Evolutionary conservation across 768 basidiomycete genomes (phyloP).

Genomic region (Hydnomerulius pinastri): DNA sequence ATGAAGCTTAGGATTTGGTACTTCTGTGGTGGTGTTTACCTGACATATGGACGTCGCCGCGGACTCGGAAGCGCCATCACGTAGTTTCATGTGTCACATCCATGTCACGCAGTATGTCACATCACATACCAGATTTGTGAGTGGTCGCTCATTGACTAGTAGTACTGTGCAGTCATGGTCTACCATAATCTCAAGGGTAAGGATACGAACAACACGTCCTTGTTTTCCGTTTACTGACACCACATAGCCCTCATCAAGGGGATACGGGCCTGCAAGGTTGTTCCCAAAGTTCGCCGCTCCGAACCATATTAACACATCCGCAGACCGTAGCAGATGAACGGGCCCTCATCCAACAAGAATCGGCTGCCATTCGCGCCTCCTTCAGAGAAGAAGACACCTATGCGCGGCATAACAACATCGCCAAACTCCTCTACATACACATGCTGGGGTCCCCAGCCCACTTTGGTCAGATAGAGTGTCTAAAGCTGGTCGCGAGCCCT

Average conservation of each 20-base stretch:
- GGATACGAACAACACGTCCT: slow-evolving; percentile 14
- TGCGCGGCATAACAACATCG: slow-evolving; percentile 94
- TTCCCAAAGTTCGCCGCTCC: slow-evolving; percentile 18
- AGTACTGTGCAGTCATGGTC: slow-evolving; percentile 49
- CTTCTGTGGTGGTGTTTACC: too few relatives aligned
- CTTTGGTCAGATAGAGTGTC: slow-evolving; percentile 98
- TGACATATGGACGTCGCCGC: too few relatives aligned
- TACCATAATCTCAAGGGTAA: slow-evolving; percentile 87
- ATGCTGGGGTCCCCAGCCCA: slow-evolving; percentile 99
- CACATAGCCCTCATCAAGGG: slow-evolving; percentile 91
- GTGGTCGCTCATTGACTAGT: neutral
- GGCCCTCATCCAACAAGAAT: slow-evolving; percentile 94
- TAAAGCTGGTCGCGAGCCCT: slow-evolving; percentile 92
- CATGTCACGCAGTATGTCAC: neutral
- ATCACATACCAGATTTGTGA: neutral
- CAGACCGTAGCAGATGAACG: slow-evolving; percentile 99
- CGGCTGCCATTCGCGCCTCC: slow-evolving; percentile 93
- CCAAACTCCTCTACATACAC: slow-evolving; percentile 97
- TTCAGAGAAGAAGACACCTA: slow-evolving; percentile 97
- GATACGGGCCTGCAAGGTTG: slow-evolving; percentile 94
- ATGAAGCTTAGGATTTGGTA: too few relatives aligned
- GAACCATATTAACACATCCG: slow-evolving; percentile 24
- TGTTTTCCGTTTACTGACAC: slow-evolving; percentile 25
- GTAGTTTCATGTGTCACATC: too few relatives aligned
- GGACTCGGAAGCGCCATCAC: too few relatives aligned